phyloP scores from a whole-genome alignment of 2,329 filamentous ascomycete species.

The Hymenoscyphus infarciens region DNA sequence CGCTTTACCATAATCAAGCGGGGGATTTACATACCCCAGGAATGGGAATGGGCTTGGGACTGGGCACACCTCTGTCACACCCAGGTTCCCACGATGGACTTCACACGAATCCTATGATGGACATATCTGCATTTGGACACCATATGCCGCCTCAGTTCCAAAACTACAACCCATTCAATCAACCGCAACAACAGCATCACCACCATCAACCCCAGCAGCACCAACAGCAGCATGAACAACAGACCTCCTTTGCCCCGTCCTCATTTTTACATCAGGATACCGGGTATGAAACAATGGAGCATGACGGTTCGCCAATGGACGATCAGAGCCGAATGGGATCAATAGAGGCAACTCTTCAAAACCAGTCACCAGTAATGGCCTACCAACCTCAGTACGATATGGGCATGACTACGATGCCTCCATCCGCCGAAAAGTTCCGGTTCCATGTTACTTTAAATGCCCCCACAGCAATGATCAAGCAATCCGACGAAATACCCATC shows the following conservation, averaged over 20 bases:
- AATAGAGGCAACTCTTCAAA: constrained; percentile 59
- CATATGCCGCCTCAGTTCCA: constrained; percentile 56
- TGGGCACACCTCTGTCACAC: constrained; percentile 71
- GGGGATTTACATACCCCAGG: constrained; percentile 85
- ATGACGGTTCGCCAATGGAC: constrained; percentile 66
- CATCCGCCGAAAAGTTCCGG: constrained; percentile 70
- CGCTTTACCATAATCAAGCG: constrained; percentile 77
- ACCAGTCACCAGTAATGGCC: constrained; percentile 56
- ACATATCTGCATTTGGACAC: constrained; percentile 62
- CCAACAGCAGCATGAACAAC: constrained; percentile 42
- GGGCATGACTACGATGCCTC: constrained; percentile 46
- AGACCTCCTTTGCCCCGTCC: constrained; percentile 66
- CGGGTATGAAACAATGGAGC: constrained; percentile 74
- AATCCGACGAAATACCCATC: constrained; percentile 86
- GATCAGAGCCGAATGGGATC: constrained; percentile 52
- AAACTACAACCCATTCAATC: constrained; percentile 68
- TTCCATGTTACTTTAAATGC: constrained; percentile 89
- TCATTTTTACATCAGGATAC: constrained; percentile 78
- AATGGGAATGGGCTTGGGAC: constrained; percentile 60
- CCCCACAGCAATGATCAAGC: constrained; percentile 93
- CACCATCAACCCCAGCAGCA: constrained; percentile 36
- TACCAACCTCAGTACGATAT: constrained; percentile 52
- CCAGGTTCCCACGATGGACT: constrained; percentile 64
- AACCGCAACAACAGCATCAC: constrained; percentile 41
- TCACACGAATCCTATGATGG: constrained; percentile 57